Percentiles rank a stretch among this genome's conserved stretches.
Evolutionary conservation across 352 stramenopile species (phyloP).

Genomic region (Phytophthora syringae): DNA sequence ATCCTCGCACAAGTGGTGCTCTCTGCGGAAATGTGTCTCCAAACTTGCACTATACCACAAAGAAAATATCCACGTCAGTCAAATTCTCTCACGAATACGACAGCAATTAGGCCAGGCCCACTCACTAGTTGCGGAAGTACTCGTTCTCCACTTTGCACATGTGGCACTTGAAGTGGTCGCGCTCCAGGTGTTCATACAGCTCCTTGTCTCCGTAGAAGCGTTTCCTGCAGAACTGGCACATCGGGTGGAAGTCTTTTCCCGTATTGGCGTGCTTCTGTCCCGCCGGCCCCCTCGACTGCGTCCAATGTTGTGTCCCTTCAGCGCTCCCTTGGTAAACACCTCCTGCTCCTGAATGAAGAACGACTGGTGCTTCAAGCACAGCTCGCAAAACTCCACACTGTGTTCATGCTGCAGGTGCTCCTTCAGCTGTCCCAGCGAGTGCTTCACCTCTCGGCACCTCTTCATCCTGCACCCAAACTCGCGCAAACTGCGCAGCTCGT

Average conservation of each 20-base stretch:
- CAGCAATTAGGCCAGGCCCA: not conserved
- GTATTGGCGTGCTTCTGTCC: constrained; percentile 56
- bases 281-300: constrained; percentile 42
- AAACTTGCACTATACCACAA: constrained; percentile 66
- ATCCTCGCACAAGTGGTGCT: constrained; percentile 91
- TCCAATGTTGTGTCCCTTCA: constrained; percentile 75
- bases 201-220: constrained; percentile 88
- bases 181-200: constrained; percentile 88
- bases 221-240: constrained; percentile 90
- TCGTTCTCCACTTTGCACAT: constrained; percentile 89
- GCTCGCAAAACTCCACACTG: constrained; percentile 76
- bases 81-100: too few species aligned
- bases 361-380: constrained; percentile 77
- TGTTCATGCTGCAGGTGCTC: constrained; percentile 75
- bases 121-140: constrained; percentile 92
- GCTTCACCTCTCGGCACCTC: constrained; percentile 63
- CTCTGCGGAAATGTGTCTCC: constrained; percentile 81
- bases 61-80: too few species aligned
- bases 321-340: constrained; percentile 73
- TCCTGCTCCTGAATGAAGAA: constrained; percentile 87
- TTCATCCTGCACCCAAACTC: constrained; percentile 71
- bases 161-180: constrained; percentile 92
- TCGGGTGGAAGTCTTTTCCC: constrained; percentile 84
- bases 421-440: constrained; percentile 64
- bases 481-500: constrained; percentile 56